A percentile compares a stretch with the other conserved stretches of the same genome.
Evolutionary conservation across 208 protist species (phyloP).

Genomic region (Leishmania aethiopica): DNA sequence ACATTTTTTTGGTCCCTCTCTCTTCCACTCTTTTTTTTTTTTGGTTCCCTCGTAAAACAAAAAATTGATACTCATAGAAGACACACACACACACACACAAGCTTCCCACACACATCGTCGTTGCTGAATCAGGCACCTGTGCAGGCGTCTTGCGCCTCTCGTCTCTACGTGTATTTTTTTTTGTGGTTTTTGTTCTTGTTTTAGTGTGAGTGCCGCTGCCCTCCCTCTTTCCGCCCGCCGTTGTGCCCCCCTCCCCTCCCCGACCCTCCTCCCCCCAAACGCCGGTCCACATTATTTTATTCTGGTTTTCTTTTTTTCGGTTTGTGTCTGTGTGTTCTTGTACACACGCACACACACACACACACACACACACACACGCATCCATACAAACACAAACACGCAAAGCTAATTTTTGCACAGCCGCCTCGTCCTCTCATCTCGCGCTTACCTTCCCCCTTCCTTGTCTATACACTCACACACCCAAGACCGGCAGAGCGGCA

Average conservation of each 20-base stretch:
- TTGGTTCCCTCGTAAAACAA: background rate
- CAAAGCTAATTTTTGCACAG: background rate
- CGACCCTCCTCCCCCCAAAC: background rate
- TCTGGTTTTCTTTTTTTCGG: background rate
- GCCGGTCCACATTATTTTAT: background rate
- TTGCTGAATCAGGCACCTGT: background rate
- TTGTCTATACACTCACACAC: slow-evolving; percentile 1
- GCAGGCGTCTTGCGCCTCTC: background rate
- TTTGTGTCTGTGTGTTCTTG: background rate
- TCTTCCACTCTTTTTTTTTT: background rate
- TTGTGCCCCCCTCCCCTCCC: background rate
- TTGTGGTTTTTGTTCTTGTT: slow-evolving; percentile 4
- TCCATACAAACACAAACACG: background rate
- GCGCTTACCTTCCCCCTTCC: background rate
- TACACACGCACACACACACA: slow-evolving; percentile 1
- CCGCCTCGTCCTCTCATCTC: background rate
- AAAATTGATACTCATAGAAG: slow-evolving; percentile 4
- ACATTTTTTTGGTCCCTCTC: background rate
- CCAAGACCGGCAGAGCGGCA: background rate
- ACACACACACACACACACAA: background rate
- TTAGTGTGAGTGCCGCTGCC: background rate
- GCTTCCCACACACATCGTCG: background rate
- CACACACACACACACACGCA: background rate
- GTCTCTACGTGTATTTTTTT: background rate
- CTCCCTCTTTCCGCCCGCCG: background rate